These are phyloP conservation scores for Phaeosphaeriaceae sp. DNA, from an alignment of 2,329 filamentous ascomycete genomes.

Conservation along the genomic window DNA sequence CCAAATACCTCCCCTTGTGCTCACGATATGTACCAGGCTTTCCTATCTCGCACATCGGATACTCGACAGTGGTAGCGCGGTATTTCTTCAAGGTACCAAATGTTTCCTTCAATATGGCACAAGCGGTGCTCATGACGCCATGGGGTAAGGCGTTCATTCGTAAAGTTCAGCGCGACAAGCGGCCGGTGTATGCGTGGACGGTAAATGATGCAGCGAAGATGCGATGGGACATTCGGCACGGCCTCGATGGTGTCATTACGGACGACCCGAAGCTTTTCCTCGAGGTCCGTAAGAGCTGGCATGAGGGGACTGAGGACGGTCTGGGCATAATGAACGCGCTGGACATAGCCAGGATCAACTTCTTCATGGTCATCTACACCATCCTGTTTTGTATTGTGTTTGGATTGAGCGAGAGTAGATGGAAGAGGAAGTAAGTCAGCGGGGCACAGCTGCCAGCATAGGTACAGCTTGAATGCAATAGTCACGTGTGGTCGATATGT, in stretches of 20 bases:
- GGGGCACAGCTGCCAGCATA: background rate
- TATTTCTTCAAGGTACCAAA: constrained; percentile 73
- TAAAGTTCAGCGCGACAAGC: constrained; percentile 62
- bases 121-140: constrained; percentile 71
- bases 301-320: constrained; percentile 43
- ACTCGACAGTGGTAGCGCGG: constrained; percentile 71
- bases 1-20: constrained; percentile 72
- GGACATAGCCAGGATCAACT: constrained; percentile 41
- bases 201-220: constrained; percentile 81
- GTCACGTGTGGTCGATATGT: background rate
- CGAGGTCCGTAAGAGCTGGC: constrained; percentile 59
- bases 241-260: constrained; percentile 82
- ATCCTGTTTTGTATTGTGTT: constrained; percentile 42
- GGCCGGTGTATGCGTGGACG: constrained; percentile 81
- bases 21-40: constrained; percentile 68
- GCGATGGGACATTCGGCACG: constrained; percentile 75
- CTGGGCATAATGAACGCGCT: constrained; percentile 38
- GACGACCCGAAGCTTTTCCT: constrained; percentile 77
- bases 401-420: constrained; percentile 29
- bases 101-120: constrained; percentile 80
- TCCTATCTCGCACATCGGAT: constrained; percentile 72
- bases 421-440: constrained; percentile 10
- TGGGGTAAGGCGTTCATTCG: constrained; percentile 71
- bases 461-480: background rate
- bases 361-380: constrained; percentile 43